Base-by-base conservation (phyloP, 129 eudicot genomes). In the Artemisia argyi region DNA sequence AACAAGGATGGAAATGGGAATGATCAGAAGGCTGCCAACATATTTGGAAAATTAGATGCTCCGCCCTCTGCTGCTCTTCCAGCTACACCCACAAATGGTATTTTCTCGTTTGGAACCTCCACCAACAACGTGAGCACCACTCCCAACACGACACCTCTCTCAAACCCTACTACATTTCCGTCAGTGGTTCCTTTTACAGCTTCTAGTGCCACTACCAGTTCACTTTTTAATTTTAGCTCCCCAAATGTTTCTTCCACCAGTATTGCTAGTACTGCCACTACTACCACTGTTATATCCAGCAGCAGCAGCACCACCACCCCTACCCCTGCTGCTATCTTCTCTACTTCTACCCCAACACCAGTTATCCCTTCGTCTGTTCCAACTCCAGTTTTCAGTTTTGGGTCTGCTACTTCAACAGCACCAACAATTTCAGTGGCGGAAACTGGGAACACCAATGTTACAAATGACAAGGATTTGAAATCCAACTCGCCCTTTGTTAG, bases 371-470 rank as follows among this genome's bases (percentile, higher is more conserved):
- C 61, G 18, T 72, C 78, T 63, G 72, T 47, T 50, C 59, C 82
- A 26, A 6, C 73, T 17, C 82, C 71, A 71, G 79, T 61, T 53
- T 81, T 71, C 24, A 68, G 74, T n/a, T 84, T 82, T 58, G 92
- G 85, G 32, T 67, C 78, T 65, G 48, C 84, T 22, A 63, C 83
- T 61, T 42, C 79, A 42, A 44, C 77, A 42, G 28, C 69, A 53
- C 18, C 76, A 17, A 71, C 65, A 10, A 54, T 66, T 78, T 63
- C 77, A 44, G 51, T 39, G 69, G 47, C 76, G 4, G 85, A 69
- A 78, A 67, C 71, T 61, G 30, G 79, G 14, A 85, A 22, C 14
- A 42, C 20, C 0, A 77, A 70, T 66, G 51, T 77, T 46, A 79
- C 73, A 63, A 15, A 71, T 7, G 87, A 63, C 15, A 83, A 57